Evolutionary conservation across 345 rosid genomes (phyloP), one percentile per base, ranked within the genome.

Genomic region (Rhizophora apiculata): DNA sequence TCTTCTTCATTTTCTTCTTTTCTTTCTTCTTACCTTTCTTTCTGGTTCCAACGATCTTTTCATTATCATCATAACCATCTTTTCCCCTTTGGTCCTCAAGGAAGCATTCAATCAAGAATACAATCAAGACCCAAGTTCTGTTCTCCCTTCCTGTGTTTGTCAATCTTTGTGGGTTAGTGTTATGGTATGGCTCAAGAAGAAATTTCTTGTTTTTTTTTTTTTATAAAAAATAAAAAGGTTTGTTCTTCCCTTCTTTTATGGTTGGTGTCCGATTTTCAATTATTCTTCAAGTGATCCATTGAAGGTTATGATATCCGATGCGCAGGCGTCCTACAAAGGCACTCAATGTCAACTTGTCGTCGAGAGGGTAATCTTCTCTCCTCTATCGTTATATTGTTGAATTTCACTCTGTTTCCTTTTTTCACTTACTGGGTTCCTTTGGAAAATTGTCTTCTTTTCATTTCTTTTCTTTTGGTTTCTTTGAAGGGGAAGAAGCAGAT

Each of bases 241-340:
- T n/a, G n/a, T n/a, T 16, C 21, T 26, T 67, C n/a, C 55, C 62
- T 27, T 56, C 39, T 53, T 43, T 30, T 64, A 8, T 62, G 29
- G 30, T 79, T 80, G 80, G 87, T 76, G 76, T 32, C 69, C 81
- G 68, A 65, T 78, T 78, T 62, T 88, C 59, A 69, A 61, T 68
- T 83, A 91, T 82, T 91, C 87, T 13, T 36, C 8, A 36, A 36
- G 9, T 36, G 8, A 8, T 36, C 8, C 39, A 6, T 36, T 36
- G 43, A 37, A 37, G 11, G 9, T 37, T 8, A 37, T 37, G 43
- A 37, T 37, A 68, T 91, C 92, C 0, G 97, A 97, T 48, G 97
- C 97, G 29, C n/a, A 92, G 24, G 96, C 96, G 15, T 94, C 93
- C 1, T 93, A 96, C 52, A 94, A 91, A 82, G 95, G 98, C 63